Base-by-base conservation (phyloP, 2,329 filamentous ascomycete genomes). In the Colletotrichum brevisporum region DNA sequence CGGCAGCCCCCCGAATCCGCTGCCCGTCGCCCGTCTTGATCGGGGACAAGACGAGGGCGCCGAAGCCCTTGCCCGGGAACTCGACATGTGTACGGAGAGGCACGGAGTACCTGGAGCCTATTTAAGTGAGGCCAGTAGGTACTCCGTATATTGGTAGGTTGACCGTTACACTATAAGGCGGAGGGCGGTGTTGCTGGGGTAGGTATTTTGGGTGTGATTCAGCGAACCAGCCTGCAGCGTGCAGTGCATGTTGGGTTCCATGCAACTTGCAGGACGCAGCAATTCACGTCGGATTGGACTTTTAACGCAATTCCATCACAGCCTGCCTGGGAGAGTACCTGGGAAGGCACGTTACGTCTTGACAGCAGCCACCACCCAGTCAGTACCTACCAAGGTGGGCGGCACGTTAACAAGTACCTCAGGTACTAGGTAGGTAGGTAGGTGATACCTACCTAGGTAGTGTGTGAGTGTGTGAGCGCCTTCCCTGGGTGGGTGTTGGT, bases 1-100 rank as follows among this genome's bases (percentile, higher is more conserved):
- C 65, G 27, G 60, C 13, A n/a, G 41, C 41, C 45, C 39, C 53
- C 65, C 39, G 59, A 63, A 41, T 39, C 45, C 59, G 50, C 47
- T 26, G 50, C 48, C 39, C 57, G 51, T 31, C 26, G n/a, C 43
- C 12, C 10, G 50, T 16, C 21, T n/a, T 52, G 13, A 47, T 16
- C 15, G 45, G 45, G 45, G 8, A 16, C 18, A 4, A n/a, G 45
- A 47, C 45, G 45, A 47, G 45, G 31, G 9, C 10, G 31, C 31
- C 31, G 31, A 9, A 36, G 31, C 31, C 31, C 31, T 36, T 10
- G 21, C 27, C 31, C 31, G 31, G 31, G 31, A 8, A 2, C 31
- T 36, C 31, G 31, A 36, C 10, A 24, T 47, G 6, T 47, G 43
- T 47, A n/a, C 13, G 43, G 43, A 15, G 43, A n/a, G n/a, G n/a